Conservation (phyloP, 352 stramenopile species). For the Saprolegnia diclina region DNA sequence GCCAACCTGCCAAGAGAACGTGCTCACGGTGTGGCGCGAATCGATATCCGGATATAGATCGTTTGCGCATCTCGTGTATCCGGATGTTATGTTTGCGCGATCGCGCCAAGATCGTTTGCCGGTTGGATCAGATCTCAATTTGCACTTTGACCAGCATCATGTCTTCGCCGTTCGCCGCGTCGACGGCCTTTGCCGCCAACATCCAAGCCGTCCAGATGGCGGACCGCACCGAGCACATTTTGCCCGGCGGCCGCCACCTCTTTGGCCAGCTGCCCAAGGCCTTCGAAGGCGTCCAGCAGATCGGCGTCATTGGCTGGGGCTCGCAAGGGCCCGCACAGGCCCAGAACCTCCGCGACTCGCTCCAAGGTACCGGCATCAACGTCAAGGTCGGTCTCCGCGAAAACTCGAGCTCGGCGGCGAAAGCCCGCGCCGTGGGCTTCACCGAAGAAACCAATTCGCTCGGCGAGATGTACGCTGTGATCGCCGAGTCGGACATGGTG, state of each 20-base stretch:
- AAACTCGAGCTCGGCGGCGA: slow-evolving; percentile 74
- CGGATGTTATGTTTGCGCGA: too few relatives aligned
- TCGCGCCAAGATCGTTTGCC: too few relatives aligned
- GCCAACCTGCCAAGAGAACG: too few relatives aligned
- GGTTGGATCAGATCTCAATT: too few relatives aligned
- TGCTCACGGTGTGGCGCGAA: too few relatives aligned
- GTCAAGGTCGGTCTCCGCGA: slow-evolving; percentile 87
- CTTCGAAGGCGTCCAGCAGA: slow-evolving; percentile 95
- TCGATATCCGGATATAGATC: too few relatives aligned
- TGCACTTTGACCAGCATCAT: background rate
- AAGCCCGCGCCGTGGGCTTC: slow-evolving; percentile 89
- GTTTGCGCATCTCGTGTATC: too few relatives aligned
- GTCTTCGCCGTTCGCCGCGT: slow-evolving; percentile 27
- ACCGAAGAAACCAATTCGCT: slow-evolving; percentile 89
- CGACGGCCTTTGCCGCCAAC: slow-evolving; percentile 62
- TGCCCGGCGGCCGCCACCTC: slow-evolving; percentile 85
- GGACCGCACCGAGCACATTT: slow-evolving; percentile 64
- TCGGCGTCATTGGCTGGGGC: slow-evolving; percentile 97
- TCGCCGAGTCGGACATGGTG: slow-evolving; percentile 95
- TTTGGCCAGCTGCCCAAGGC: slow-evolving; percentile 93
- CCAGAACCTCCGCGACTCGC: slow-evolving; percentile 95
- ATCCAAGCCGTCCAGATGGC: slow-evolving; percentile 75
- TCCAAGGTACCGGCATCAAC: slow-evolving; percentile 87
- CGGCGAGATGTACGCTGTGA: slow-evolving; percentile 95
- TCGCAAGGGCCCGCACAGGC: slow-evolving; percentile 96